Evolutionary conservation across 2,329 filamentous ascomycete species (phyloP).

Genomic region (Hymenoscyphus linearis): DNA sequence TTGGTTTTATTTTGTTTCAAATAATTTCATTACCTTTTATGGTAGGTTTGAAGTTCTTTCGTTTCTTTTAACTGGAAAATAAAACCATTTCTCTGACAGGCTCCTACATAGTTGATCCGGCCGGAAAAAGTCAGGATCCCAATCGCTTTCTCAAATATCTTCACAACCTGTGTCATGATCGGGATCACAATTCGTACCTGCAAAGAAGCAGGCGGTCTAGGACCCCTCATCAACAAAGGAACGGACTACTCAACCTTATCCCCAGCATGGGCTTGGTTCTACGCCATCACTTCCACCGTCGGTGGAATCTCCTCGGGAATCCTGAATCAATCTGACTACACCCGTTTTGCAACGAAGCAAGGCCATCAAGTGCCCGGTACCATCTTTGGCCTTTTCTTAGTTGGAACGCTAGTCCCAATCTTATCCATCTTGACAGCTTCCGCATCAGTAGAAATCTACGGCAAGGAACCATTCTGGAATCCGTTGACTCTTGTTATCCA

Average conservation of each 20-base stretch:
- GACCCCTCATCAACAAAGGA: constrained; percentile 1
- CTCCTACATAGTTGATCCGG: constrained; percentile 36
- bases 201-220: constrained; percentile 38
- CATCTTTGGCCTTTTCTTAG: constrained; percentile 21
- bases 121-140: constrained; percentile 37
- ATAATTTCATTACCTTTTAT: constrained; percentile 30
- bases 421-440: constrained; percentile 45
- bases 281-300: constrained; percentile 4
- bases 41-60: neutral
- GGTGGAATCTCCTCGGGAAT: constrained; percentile 1
- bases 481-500: constrained; percentile 39
- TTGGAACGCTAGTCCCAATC: constrained; percentile 35
- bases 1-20: constrained; percentile 35
- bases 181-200: neutral
- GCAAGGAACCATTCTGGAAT: constrained; percentile 40
- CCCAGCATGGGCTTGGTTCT: neutral
- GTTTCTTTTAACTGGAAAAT: neutral
- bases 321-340: constrained; percentile 41
- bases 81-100: neutral
- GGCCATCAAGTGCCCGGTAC: constrained; percentile 40
- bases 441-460: constrained; percentile 46
- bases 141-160: constrained; percentile 35
- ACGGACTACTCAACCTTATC: neutral
- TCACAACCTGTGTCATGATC: constrained; percentile 33
- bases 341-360: constrained; percentile 37